Conservation (phyloP, 306 rosid species). For the Leucaena leucocephala region DNA sequence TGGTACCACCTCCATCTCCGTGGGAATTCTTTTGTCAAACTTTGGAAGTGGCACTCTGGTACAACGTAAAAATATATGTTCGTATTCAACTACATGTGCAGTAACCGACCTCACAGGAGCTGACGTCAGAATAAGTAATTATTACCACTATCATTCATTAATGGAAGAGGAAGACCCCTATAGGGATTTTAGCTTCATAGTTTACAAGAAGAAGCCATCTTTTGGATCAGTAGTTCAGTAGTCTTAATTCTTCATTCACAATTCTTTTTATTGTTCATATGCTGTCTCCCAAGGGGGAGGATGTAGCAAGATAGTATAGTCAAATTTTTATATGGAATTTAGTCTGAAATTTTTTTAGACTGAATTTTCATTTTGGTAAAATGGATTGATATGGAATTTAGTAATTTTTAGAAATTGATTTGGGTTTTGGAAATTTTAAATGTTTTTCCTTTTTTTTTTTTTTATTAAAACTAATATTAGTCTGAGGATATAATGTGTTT, state of each 20-base stretch:
- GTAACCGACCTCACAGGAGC: constrained; percentile 26
- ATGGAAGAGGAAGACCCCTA: neutral
- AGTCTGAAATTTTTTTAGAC: too few species aligned
- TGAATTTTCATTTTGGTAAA: too few species aligned
- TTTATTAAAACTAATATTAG: too few species aligned
- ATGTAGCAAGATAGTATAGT: constrained; percentile 6
- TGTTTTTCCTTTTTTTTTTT: too few species aligned
- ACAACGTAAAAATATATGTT: constrained; percentile 13
- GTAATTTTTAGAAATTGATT: too few species aligned
- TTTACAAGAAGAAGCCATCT: constrained; percentile 25
- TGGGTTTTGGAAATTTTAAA: too few species aligned
- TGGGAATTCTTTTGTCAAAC: constrained; percentile 2
- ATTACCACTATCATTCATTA: constrained; percentile 22
- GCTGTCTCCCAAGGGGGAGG: constrained; percentile 24
- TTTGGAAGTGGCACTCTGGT: constrained; percentile 34
- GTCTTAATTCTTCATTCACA: constrained; percentile 21
- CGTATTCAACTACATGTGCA: constrained; percentile 3
- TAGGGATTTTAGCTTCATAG: constrained; percentile 30
- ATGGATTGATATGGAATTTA: too few species aligned
- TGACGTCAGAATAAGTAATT: constrained; percentile 28
- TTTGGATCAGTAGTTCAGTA: constrained; percentile 31
- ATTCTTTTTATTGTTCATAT: constrained; percentile 44
- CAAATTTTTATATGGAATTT: neutral
- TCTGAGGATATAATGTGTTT: too few species aligned
- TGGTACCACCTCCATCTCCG: constrained; percentile 15